Conservation (phyloP, 352 stramenopile genomes). For the Plasmopara viticola region DNA sequence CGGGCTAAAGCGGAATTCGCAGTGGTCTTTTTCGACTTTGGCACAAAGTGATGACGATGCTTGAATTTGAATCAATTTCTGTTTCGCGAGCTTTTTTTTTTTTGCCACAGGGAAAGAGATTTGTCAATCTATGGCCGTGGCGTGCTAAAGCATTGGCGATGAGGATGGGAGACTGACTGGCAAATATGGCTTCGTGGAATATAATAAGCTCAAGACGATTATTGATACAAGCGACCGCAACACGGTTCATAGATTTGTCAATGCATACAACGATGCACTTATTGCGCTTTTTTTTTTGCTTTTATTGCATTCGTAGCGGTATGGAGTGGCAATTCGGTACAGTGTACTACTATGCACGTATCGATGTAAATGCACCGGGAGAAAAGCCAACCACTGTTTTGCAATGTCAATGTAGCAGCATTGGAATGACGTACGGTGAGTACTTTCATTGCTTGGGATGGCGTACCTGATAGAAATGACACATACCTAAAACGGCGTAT, state of each 20-base stretch:
- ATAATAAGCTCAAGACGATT: slow-evolving; percentile 11
- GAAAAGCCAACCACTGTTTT: slow-evolving; percentile 7
- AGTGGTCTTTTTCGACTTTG: not conserved
- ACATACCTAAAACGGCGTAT: not conserved
- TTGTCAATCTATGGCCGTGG: slow-evolving; percentile 16
- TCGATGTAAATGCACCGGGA: slow-evolving; percentile 14
- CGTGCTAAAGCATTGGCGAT: slow-evolving; percentile 2
- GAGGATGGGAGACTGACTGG: slow-evolving; percentile 1
- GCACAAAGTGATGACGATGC: slow-evolving; percentile 2
- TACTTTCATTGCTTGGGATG: not conserved
- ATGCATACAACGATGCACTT: slow-evolving; percentile 12
- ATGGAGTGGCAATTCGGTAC: slow-evolving; percentile 9
- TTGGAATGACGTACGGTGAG: slow-evolving; percentile 9
- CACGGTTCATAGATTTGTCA: slow-evolving; percentile 11
- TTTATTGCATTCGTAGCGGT: slow-evolving; percentile 4
- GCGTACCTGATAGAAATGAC: slow-evolving; percentile 7
- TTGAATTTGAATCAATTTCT: not conserved
- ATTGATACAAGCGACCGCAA: not conserved
- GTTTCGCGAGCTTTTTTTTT: slow-evolving; percentile 7
- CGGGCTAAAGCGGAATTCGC: not conserved
- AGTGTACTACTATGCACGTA: not conserved
- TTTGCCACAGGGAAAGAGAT: slow-evolving; percentile 15
- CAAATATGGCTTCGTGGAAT: slow-evolving; percentile 2
- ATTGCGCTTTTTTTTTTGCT: slow-evolving; percentile 12
- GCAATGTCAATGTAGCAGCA: slow-evolving; percentile 2